phyloP scores from a whole-genome alignment of 768 basidiomycete genomes.

The Lactifluus hygrophoroides region DNA sequence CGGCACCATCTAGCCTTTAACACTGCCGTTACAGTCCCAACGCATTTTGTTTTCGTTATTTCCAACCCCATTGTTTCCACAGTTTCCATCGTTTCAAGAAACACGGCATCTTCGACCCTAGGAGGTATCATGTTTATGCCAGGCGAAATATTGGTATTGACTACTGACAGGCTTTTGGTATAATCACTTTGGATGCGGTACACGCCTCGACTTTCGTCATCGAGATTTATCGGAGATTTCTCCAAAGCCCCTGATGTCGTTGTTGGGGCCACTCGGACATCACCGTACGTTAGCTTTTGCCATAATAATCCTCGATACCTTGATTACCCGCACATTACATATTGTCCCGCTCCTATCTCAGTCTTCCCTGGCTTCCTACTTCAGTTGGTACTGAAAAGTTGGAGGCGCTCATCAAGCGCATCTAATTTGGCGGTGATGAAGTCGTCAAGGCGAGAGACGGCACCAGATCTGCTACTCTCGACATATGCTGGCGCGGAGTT shows the following conservation, averaged over 20 bases:
- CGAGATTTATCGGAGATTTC: constrained; percentile 59
- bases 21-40: constrained; percentile 77
- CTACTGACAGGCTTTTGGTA: constrained; percentile 78
- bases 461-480: constrained; percentile 90
- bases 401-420: constrained; percentile 66
- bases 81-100: constrained; percentile 97
- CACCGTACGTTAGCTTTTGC: constrained; percentile 57
- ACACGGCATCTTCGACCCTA: constrained; percentile 84
- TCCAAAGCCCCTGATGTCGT: constrained; percentile 51
- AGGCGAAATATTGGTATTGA: not conserved
- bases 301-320: not conserved
- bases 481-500: constrained; percentile 93
- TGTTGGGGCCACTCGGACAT: constrained; percentile 89
- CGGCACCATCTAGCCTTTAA: constrained; percentile 84
- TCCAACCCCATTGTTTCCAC: constrained; percentile 99
- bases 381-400: constrained; percentile 36
- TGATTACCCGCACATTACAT: constrained; percentile 28
- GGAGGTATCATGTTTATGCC: constrained; percentile 45
- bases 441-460: constrained; percentile 97
- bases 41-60: constrained; percentile 90
- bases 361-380: constrained; percentile 64
- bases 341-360: constrained; percentile 93
- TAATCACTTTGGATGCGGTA: constrained; percentile 95
- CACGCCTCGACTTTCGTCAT: constrained; percentile 95
- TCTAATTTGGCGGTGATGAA: constrained; percentile 95